Conservation (phyloP, 2,329 filamentous ascomycete species). For the Chalara sp. region DNA sequence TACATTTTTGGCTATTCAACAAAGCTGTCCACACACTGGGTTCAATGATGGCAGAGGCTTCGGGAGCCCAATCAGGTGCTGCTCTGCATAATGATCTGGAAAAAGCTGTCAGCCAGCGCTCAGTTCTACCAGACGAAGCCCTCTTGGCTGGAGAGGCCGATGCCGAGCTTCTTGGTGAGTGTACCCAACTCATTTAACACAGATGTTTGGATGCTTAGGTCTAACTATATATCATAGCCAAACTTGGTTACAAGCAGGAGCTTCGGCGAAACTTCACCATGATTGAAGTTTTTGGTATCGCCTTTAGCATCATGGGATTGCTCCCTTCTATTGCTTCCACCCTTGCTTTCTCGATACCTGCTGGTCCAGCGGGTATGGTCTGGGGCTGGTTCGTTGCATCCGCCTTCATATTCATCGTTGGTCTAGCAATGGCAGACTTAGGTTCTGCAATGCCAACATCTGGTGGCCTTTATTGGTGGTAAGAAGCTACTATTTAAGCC, state of each 20-base stretch:
- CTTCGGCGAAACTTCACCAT: conserved; percentile 54
- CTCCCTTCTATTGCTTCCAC: conserved; percentile 55
- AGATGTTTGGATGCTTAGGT: background rate
- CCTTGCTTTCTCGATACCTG: conserved; percentile 49
- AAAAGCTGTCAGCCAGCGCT: conserved; percentile 14
- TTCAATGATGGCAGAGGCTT: background rate
- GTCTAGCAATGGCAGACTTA: conserved; percentile 50
- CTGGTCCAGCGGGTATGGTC: conserved; percentile 54
- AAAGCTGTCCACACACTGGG: too few relatives aligned
- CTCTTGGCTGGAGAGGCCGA: conserved; percentile 24
- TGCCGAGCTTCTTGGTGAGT: conserved; percentile 26
- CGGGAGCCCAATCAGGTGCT: conserved; percentile 3
- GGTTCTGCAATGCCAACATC: conserved; percentile 50
- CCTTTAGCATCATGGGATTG: conserved; percentile 54
- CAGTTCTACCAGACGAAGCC: conserved; percentile 13
- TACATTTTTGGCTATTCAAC: too few relatives aligned
- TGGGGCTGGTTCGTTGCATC: conserved; percentile 57
- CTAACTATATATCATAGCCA: conserved; percentile 8
- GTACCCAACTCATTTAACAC: background rate
- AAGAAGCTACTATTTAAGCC: background rate
- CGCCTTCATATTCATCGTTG: conserved; percentile 50
- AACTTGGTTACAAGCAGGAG: conserved; percentile 45
- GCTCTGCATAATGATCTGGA: conserved; percentile 14
- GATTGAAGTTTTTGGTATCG: conserved; percentile 55
- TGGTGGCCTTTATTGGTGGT: conserved; percentile 47